Evolutionary conservation across 2,329 filamentous ascomycete genomes (phyloP), one percentile per base, ranked within the genome.

Genomic region (Pseudogymnoascus sp.): DNA sequence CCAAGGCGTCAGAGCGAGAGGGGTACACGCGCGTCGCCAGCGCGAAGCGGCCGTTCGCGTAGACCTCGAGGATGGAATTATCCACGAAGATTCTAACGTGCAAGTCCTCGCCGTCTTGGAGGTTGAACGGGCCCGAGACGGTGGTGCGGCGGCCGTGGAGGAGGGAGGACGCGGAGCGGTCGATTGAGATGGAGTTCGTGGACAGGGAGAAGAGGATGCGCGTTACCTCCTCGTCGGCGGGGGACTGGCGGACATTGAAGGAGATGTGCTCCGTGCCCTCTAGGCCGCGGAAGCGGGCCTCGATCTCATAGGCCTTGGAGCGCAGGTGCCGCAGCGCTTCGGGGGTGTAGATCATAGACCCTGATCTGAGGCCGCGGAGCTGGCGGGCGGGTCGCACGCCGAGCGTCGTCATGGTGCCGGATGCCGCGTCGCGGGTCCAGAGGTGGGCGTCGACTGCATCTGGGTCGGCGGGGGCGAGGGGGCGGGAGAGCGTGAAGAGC

Each of bases 51-150:
- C 67, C 67, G 60, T 70, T 69, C 3, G 64, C 67, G 36, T 64
- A 70, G 2, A 70, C 63, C 33, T 70, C 68, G 4, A 69, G 3
- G 57, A 69, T 65, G 0, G 66, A 68, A 21, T 68, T 68, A n/a
- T 69, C 68, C 11, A 68, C 63, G 28, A 63, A 65, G 1, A 68
- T 40, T 1, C 53, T 44, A 0, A 68, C 38, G 11, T 61, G 31
- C 1, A 69, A 53, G 44, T 69, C 64, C 33, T 69, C 68, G 8
- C 57, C 62, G 0, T 65, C 60, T 9, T 67, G 60, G 8, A 68
- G 57, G 3, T 62, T 26, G 60, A 69, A 69, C 2, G 42, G 17
- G 2, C 67, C 64, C 3, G 60, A 44, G 7, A 67, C 66, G 1
- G 64, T 21, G 7, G 50, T 60, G 8, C 4, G 19, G 63, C 57